Evolutionary conservation across 371 early-diverging fungal genomes (phyloP), one percentile per base, ranked within the genome.

Genomic region (Choanephora cucurbitarum): DNA sequence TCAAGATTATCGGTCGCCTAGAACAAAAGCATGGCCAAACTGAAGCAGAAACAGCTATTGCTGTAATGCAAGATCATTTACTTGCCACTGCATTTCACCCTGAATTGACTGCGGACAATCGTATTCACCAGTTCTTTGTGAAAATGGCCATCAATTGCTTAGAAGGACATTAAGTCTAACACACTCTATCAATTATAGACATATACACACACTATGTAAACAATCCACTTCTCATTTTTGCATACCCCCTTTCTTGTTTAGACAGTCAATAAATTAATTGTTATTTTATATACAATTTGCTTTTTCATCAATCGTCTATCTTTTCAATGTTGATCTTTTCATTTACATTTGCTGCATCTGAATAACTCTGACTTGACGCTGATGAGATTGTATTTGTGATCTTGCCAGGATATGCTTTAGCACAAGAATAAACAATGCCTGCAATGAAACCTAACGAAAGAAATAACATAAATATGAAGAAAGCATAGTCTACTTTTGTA

Each of bases 1-100:
- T 93, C 9, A 75, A 87, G 77, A 82, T 93, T 3, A 67, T 93
- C 4, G 84, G 84, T 52, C 72, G 72, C 47, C 64, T 79, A 42
- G 80, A 83, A 56, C 57, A 66, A 46, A 62, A 72, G 19, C 67
- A 73, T 15, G 80, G 73, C 23, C 69, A 71, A 58, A 82, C 73
- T 31, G 75, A 71, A 57, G 77, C 69, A 17, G 86, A 82, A 13
- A 74, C 85, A 14, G 79, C 93, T 59, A 94, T 98, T 17, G 98
- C 96, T 6, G 95, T 98, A 15, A 77, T 80, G 55, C 91, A 96
- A 64, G 88, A 84, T 46, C 83, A 91, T 51, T 64, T 95, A n/a
- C 72, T 98, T 42, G 98, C 90, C 37, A 92, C 95, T 1, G 84
- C 94, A 39, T 98, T 98, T 84, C 98, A 98, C 59, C 98, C 98